These are phyloP conservation scores for Rhizophagus clarus DNA, from an alignment of 192 early-diverging fungal genomes.

Conservation along the genomic window DNA sequence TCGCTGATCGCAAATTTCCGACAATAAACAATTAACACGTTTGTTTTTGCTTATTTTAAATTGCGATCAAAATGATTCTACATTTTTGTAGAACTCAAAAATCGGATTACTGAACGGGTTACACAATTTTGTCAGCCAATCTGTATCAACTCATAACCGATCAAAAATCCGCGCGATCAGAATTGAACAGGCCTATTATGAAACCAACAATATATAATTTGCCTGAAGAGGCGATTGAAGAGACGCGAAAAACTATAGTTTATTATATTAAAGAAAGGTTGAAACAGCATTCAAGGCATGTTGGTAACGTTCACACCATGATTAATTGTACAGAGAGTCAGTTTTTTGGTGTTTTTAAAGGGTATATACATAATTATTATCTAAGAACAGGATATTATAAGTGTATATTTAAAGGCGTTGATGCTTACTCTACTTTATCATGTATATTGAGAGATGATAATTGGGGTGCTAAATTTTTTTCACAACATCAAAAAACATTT, in stretches of 20 bases:
- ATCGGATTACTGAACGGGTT: too few relatives aligned
- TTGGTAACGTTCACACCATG: not conserved
- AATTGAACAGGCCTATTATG: too few relatives aligned
- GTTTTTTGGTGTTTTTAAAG: not conserved
- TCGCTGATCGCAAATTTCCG: too few relatives aligned
- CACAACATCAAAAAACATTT: not conserved
- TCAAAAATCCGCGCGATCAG: too few relatives aligned
- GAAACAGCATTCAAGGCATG: conserved; percentile 1
- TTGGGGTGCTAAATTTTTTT: not conserved
- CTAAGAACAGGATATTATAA: not conserved
- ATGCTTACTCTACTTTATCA: not conserved
- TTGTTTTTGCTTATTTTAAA: too few relatives aligned
- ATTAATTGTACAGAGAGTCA: not conserved
- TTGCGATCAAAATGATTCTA: too few relatives aligned
- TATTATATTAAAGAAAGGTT: not conserved
- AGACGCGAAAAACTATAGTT: not conserved
- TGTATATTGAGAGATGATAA: not conserved
- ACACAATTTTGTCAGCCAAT: too few relatives aligned
- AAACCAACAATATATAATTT: not conserved
- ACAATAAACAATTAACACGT: too few relatives aligned
- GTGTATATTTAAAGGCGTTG: not conserved
- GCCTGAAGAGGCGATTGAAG: not conserved
- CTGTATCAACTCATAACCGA: too few relatives aligned
- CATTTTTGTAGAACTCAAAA: too few relatives aligned
- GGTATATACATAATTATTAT: conserved; percentile 9